phyloP scores from a whole-genome alignment of 306 rosid genomes.

The Cucumis hystrix region DNA sequence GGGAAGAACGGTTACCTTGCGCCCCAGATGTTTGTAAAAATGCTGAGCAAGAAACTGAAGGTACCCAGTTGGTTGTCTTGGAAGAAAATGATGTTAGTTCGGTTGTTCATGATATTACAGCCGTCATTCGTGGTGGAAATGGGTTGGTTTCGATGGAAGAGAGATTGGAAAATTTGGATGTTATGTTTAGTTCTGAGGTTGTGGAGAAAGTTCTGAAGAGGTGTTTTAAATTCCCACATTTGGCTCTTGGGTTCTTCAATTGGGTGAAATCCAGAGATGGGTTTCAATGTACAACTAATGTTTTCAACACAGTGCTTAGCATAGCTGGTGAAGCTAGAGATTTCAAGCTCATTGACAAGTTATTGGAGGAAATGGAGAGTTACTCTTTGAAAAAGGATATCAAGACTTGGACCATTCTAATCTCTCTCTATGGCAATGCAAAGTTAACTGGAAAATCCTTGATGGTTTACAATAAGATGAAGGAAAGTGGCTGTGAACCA shows the following conservation, averaged over 20 bases:
- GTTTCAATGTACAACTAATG: constrained; percentile 33
- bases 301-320: constrained; percentile 49
- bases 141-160: constrained; percentile 42
- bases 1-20: constrained; percentile 13
- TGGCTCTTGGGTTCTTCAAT: constrained; percentile 54
- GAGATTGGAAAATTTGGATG: constrained; percentile 29
- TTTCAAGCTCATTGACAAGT: constrained; percentile 42
- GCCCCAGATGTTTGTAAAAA: constrained; percentile 34
- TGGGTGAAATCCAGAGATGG: constrained; percentile 54
- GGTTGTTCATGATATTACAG: constrained; percentile 37
- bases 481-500: constrained; percentile 42
- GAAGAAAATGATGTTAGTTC: constrained; percentile 37
- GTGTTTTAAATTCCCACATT: constrained; percentile 57
- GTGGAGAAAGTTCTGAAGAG: constrained; percentile 73
- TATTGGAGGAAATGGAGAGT: constrained; percentile 59
- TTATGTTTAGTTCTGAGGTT: constrained; percentile 31
- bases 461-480: constrained; percentile 45
- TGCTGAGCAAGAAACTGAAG: constrained; percentile 20
- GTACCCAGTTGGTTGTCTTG: constrained; percentile 16
- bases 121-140: constrained; percentile 28
- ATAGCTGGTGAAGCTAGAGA: constrained; percentile 78
- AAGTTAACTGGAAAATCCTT: constrained; percentile 50
- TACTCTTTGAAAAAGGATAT: constrained; percentile 34
- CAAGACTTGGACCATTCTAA: constrained; percentile 73
- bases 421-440: constrained; percentile 53